phyloP scores from a whole-genome alignment of 2,329 filamentous ascomycete genomes.

The Penicillium sclerotiorum region DNA sequence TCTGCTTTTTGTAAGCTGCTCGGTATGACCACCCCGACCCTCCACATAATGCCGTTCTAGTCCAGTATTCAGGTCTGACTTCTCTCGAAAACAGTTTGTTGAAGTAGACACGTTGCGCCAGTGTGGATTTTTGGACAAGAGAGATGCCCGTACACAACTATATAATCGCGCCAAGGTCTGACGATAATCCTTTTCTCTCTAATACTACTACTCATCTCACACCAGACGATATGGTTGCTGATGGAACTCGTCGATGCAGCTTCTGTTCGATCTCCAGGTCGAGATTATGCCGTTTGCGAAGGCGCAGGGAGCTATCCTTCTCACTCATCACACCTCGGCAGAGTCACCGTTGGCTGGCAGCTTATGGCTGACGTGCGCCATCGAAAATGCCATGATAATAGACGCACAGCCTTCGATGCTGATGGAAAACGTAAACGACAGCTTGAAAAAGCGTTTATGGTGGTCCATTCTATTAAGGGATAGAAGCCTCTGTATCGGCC shows the following conservation, averaged over 20 bases:
- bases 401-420: slow-evolving; percentile 49
- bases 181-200: neutral
- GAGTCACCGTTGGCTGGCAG: slow-evolving; percentile 33
- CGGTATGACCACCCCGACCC: slow-evolving; percentile 32
- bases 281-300: slow-evolving; percentile 28
- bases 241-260: no score
- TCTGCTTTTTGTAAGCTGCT: slow-evolving; percentile 32
- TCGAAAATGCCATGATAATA: slow-evolving; percentile 53
- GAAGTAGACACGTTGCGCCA: slow-evolving; percentile 48
- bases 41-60: neutral
- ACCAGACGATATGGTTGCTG: neutral
- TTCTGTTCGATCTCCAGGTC: slow-evolving; percentile 34
- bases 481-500: slow-evolving; percentile 52
- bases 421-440: slow-evolving; percentile 31
- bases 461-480: slow-evolving; percentile 60
- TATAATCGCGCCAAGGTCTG: slow-evolving; percentile 48
- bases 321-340: slow-evolving; percentile 45
- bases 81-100: slow-evolving; percentile 39
- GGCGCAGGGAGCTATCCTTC: slow-evolving; percentile 35
- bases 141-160: slow-evolving; percentile 48
- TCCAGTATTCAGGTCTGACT: slow-evolving; percentile 10
- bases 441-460: slow-evolving; percentile 55
- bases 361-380: slow-evolving; percentile 53
- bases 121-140: slow-evolving; percentile 47
- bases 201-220: no score